Conservation (phyloP, 768 basidiomycete genomes). For the Suillus ampliporus region DNA sequence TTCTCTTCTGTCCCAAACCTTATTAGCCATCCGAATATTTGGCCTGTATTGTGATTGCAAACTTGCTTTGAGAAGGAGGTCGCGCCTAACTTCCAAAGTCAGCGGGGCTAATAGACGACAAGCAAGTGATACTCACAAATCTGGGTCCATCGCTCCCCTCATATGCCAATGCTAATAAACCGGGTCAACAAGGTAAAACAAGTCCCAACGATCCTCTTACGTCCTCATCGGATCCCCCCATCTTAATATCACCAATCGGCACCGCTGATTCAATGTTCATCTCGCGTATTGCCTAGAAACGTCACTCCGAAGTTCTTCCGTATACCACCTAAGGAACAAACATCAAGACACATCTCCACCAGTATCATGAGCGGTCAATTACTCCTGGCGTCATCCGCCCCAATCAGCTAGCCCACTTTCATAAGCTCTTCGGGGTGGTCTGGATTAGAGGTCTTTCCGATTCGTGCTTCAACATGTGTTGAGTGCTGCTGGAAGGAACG, state of each 20-base stretch:
- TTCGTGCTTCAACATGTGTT: conserved; percentile 35
- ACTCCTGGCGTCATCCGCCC: conserved; percentile 46
- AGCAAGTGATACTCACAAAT: conserved; percentile 5
- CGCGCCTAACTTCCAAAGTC: conserved; percentile 5
- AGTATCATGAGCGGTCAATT: neutral
- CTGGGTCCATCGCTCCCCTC: conserved; percentile 9
- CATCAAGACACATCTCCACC: neutral
- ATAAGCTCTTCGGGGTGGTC: conserved; percentile 32
- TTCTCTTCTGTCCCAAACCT: conserved; percentile 42
- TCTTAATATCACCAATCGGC: conserved; percentile 43
- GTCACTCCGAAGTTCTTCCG: conserved; percentile 46
- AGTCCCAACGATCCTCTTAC: neutral
- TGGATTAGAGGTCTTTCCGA: conserved; percentile 29
- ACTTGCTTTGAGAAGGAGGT: neutral
- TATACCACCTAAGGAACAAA: conserved; percentile 39
- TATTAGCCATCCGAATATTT: conserved; percentile 50
- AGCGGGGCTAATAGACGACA: conserved; percentile 3
- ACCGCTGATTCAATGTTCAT: conserved; percentile 40
- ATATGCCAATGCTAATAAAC: conserved; percentile 13
- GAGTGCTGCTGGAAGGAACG: conserved; percentile 37
- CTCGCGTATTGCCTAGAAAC: conserved; percentile 47
- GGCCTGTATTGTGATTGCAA: conserved; percentile 36
- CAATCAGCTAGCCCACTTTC: conserved; percentile 46
- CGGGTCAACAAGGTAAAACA: neutral
- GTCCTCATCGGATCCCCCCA: conserved; percentile 22